phyloP scores from a whole-genome alignment of 2,329 filamentous ascomycete species.

The Fusarium tjaetaba region DNA sequence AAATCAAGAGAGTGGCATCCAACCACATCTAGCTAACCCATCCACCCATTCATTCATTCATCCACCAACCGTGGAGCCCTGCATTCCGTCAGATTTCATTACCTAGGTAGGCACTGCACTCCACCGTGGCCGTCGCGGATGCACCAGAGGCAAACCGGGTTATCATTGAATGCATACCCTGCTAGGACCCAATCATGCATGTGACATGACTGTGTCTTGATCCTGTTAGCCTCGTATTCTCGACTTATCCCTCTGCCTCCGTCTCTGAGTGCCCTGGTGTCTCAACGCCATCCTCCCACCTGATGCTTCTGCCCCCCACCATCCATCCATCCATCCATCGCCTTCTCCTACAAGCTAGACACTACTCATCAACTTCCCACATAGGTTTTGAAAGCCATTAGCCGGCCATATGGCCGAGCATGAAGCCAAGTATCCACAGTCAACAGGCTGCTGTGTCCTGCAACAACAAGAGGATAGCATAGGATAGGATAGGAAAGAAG shows the following conservation, averaged over 20 bases:
- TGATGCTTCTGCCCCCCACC: slow-evolving; percentile 2
- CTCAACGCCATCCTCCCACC: slow-evolving; percentile 24
- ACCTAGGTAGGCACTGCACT: not conserved
- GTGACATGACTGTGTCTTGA: not conserved
- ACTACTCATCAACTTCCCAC: not conserved
- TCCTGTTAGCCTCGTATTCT: slow-evolving; percentile 7
- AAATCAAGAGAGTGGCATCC: not conserved
- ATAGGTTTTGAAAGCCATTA: not conserved
- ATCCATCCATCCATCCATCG: not conserved
- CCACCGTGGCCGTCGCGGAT: not conserved
- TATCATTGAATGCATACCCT: not conserved
- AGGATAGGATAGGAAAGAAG: slow-evolving; percentile 9
- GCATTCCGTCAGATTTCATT: not conserved
- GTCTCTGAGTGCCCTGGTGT: not conserved
- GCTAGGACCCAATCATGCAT: slow-evolving; percentile 1
- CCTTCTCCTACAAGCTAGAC: not conserved
- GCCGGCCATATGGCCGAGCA: not conserved
- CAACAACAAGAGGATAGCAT: slow-evolving; percentile 9
- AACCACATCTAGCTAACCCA: not conserved
- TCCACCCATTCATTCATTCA: not conserved
- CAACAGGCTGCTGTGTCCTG: not conserved
- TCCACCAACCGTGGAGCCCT: not conserved
- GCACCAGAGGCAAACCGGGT: not conserved
- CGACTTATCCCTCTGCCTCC: not conserved
- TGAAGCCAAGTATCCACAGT: not conserved